Conservation (phyloP, 2,329 filamentous ascomycete genomes). For the Sporothrix luriei region DNA sequence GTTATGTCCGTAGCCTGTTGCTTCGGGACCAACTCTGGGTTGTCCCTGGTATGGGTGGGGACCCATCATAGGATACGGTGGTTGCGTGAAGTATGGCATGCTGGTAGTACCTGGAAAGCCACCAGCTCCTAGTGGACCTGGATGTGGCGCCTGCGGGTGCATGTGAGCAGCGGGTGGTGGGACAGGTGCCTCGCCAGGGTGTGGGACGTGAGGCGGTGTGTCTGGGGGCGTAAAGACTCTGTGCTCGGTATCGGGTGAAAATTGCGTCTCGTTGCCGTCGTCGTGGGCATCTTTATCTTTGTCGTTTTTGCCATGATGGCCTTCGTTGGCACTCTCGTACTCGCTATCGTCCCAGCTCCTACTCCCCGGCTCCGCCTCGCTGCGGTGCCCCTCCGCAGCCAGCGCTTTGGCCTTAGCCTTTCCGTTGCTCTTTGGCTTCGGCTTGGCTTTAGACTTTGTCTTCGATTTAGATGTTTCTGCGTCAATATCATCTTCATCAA, state of each 20-base stretch:
- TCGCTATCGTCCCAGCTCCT: constrained; percentile 19
- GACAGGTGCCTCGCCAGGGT: background rate
- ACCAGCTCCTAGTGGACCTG: background rate
- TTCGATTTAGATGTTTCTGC: background rate
- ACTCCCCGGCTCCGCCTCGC: background rate
- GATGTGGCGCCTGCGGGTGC: background rate
- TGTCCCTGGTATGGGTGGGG: background rate
- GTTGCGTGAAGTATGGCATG: constrained; percentile 10
- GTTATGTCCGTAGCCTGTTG: background rate
- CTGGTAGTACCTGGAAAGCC: background rate
- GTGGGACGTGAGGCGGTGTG: constrained; percentile 21
- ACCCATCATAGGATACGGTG: background rate
- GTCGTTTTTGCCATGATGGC: background rate
- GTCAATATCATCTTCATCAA: background rate
- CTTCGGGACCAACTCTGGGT: background rate
- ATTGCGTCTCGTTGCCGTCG: constrained; percentile 11
- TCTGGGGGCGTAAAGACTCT: constrained; percentile 25
- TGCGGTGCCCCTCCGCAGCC: background rate
- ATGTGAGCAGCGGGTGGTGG: background rate
- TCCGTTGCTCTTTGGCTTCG: background rate
- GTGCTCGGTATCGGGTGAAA: constrained; percentile 20
- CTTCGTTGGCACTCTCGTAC: background rate
- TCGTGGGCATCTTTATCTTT: background rate
- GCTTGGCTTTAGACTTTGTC: background rate
- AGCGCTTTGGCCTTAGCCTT: background rate